These are phyloP conservation scores for Pythium brassicae DNA, from an alignment of 352 stramenopile species.

Conservation along the genomic window DNA sequence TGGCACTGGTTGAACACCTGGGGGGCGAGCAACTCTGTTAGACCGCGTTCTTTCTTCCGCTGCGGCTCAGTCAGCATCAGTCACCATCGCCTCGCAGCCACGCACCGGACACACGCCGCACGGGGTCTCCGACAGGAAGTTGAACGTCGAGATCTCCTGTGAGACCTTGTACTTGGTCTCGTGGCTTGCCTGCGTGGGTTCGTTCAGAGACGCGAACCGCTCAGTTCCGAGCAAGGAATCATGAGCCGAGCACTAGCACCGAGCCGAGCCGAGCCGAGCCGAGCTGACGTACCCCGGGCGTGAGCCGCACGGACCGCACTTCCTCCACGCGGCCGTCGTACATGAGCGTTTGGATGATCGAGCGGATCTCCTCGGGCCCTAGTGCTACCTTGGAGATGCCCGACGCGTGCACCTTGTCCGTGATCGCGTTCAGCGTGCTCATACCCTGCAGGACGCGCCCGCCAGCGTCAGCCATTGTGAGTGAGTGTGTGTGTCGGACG, in stretches of 20 bases:
- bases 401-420: conserved; percentile 87
- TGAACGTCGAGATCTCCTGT: conserved; percentile 81
- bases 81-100: conserved; percentile 2
- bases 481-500: too few relatives aligned
- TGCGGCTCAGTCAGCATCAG: too few relatives aligned
- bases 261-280: too few relatives aligned
- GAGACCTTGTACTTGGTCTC: conserved; percentile 88
- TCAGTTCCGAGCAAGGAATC: too few relatives aligned
- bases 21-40: too few relatives aligned
- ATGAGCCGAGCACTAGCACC: too few relatives aligned
- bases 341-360: conserved; percentile 91
- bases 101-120: conserved; percentile 86
- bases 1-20: conserved; percentile 89
- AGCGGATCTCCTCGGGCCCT: conserved; percentile 86
- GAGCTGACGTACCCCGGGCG: conserved; percentile 47
- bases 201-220: too few relatives aligned
- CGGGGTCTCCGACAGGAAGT: conserved; percentile 86
- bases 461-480: too few relatives aligned
- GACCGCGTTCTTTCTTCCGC: too few relatives aligned
- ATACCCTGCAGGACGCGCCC: conserved; percentile 59
- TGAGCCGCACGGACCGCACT: conserved; percentile 78
- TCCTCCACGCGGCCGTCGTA: conserved; percentile 90
- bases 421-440: conserved; percentile 86
- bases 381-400: conserved; percentile 90
- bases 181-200: conserved; percentile 56